Base-by-base conservation (phyloP, 495 filamentous ascomycete genomes). In the Hypoxylon lienhwacheense region DNA sequence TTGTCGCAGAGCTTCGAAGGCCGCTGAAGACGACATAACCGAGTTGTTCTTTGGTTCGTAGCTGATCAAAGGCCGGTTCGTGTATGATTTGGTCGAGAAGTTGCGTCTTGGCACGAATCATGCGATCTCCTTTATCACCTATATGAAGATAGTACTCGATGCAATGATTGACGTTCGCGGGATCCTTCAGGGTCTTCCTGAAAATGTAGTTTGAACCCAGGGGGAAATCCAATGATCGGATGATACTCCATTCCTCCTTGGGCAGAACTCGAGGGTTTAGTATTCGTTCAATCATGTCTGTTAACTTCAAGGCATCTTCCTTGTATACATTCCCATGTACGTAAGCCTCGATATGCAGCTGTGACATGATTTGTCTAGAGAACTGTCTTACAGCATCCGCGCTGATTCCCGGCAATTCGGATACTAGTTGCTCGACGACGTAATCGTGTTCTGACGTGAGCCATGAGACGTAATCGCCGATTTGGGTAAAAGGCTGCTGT, bases 11-110 rank as follows among this genome's bases (percentile, higher is more conserved):
- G 47, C 84, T 77, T 34, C 87, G 77, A 8, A 81, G 72, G 10
- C 90, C 89, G 39, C 86, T 92, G 74, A 88, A 96, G 1, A 99
- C 93, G 35, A 97, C 85, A 63, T 99, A 99, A 10, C 93, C 93
- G 6, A 99, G 86, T 69, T 99, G 93, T 68, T 99, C 93, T 68
- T 97, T 97, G 33, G 93, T 97, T 33, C 93, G 84, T 1, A 99
- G 77, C 65, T 91, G 88, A 68, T 99, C 88, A 67, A 97, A 99
- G 17, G 84, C 87, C 12, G 91, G 90, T 75, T 99, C 93, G 36
- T 95, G 86, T 1, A 89, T 85, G 70, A 97, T 82, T 67, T 99
- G 95, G n/a, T 89, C 85, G 42, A 97, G 78, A 6, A 99, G 78
- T 34, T 90, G 77, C 0, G 88, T 77, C 73, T 89, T 90, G 11